A percentile compares a stretch with the other conserved stretches of the same genome.
phyloP scores from a whole-genome alignment of 2,329 filamentous ascomycete species.

The Colletotrichum sp. region DNA sequence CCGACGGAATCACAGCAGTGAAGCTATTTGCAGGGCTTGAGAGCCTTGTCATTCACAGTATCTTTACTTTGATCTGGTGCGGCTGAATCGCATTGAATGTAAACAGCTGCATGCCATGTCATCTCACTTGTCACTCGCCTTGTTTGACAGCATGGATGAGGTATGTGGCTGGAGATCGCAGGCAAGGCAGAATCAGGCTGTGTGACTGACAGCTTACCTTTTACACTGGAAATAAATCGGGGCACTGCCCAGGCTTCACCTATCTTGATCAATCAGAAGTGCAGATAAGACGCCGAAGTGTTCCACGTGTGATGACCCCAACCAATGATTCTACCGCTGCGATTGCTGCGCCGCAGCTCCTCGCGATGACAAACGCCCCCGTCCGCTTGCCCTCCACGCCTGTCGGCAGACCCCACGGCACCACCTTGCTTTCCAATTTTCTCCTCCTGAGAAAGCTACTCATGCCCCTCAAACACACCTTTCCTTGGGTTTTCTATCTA shows the following conservation, averaged over 20 bases:
- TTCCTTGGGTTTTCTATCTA: too few species aligned
- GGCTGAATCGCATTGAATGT: not conserved
- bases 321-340: not conserved
- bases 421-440: not conserved
- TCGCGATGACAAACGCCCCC: not conserved
- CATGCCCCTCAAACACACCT: too few species aligned
- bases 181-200: not conserved
- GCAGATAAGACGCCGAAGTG: not conserved
- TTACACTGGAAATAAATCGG: not conserved
- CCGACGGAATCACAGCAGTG: not conserved
- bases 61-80: too few species aligned
- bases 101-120: accelerated
- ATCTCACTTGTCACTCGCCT: accelerated
- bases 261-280: not conserved
- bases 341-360: not conserved
- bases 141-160: not conserved
- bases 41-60: not conserved
- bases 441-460: not conserved
- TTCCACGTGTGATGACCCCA: not conserved
- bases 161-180: not conserved
- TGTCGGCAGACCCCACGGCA: too few species aligned
- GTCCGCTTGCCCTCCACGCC: too few species aligned
- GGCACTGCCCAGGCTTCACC: not conserved
- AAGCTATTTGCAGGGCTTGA: not conserved
- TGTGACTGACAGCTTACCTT: not conserved